phyloP scores from a whole-genome alignment of 148 eudicot genomes.

The Simmondsia chinensis region DNA sequence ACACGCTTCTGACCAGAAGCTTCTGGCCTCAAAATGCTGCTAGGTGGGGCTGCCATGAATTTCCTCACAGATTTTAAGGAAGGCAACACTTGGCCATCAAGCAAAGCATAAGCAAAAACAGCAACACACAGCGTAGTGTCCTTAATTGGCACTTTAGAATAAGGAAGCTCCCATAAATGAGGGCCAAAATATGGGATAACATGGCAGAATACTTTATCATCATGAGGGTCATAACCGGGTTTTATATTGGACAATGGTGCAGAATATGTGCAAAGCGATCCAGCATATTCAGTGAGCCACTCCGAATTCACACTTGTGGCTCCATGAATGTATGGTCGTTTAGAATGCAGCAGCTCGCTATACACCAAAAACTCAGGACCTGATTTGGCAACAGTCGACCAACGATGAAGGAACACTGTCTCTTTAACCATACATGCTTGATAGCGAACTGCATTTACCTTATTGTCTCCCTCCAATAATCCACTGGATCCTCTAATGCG shows the following conservation, averaged over 20 bases:
- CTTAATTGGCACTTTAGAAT: slow-evolving; percentile 37
- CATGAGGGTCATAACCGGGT: slow-evolving; percentile 47
- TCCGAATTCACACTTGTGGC: slow-evolving; percentile 62
- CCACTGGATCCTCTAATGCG: slow-evolving; percentile 26
- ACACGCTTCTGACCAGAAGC: slow-evolving; percentile 56
- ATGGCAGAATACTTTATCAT: slow-evolving; percentile 53
- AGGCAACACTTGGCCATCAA: slow-evolving; percentile 74
- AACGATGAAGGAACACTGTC: slow-evolving; percentile 56
- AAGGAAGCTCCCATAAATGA: slow-evolving; percentile 60
- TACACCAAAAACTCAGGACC: slow-evolving; percentile 80
- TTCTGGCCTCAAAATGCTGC: slow-evolving; percentile 62
- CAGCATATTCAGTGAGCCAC: slow-evolving; percentile 75
- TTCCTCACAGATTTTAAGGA: slow-evolving; percentile 46
- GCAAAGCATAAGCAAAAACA: slow-evolving; percentile 64
- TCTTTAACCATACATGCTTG: slow-evolving; percentile 55
- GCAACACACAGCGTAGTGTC: slow-evolving; percentile 37
- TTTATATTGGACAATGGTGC: slow-evolving; percentile 48
- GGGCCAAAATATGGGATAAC: slow-evolving; percentile 61
- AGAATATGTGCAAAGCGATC: slow-evolving; percentile 48
- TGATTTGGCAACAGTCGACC: slow-evolving; percentile 53
- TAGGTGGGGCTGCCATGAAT: slow-evolving; percentile 48
- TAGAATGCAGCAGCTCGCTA: slow-evolving; percentile 48
- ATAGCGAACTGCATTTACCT: slow-evolving; percentile 51
- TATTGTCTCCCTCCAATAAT: slow-evolving; percentile 35
- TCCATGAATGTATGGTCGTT: slow-evolving; percentile 64